Evolutionary conservation across 2,329 filamentous ascomycete species (phyloP).

Genomic region (Sclerotinia nivalis): DNA sequence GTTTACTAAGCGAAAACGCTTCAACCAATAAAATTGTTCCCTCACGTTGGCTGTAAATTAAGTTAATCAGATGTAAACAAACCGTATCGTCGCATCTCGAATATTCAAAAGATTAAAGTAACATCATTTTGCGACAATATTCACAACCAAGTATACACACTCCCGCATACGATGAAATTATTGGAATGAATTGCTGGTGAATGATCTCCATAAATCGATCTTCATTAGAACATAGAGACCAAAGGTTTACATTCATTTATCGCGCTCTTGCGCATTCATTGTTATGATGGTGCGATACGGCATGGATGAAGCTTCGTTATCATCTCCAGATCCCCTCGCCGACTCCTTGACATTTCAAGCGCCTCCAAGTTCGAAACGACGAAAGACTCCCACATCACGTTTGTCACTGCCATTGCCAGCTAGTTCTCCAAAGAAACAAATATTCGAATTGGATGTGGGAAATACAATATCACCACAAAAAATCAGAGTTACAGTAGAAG

Average conservation of each 20-base stretch:
- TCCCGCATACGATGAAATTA: slow-evolving; percentile 8
- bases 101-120: background rate
- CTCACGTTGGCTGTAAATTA: background rate
- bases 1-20: background rate
- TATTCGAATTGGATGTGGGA: slow-evolving; percentile 42
- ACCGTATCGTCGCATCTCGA: slow-evolving; percentile 21
- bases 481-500: slow-evolving; percentile 42
- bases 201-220: slow-evolving; percentile 21
- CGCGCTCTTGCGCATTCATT: slow-evolving; percentile 13
- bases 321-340: slow-evolving; percentile 43
- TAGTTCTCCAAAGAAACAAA: slow-evolving; percentile 42
- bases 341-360: slow-evolving; percentile 36
- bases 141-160: slow-evolving; percentile 11
- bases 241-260: background rate
- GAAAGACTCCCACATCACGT: slow-evolving; percentile 31
- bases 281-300: slow-evolving; percentile 23
- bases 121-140: slow-evolving; percentile 25
- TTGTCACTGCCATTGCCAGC: slow-evolving; percentile 34
- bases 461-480: slow-evolving; percentile 41
- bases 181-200: background rate
- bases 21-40: background rate
- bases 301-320: slow-evolving; percentile 34
- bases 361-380: slow-evolving; percentile 37
- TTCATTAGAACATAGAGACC: slow-evolving; percentile 13
- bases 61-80: slow-evolving; percentile 21